Base-by-base conservation (phyloP, 805 yeast species). In the Priceomyces haplophilus region DNA sequence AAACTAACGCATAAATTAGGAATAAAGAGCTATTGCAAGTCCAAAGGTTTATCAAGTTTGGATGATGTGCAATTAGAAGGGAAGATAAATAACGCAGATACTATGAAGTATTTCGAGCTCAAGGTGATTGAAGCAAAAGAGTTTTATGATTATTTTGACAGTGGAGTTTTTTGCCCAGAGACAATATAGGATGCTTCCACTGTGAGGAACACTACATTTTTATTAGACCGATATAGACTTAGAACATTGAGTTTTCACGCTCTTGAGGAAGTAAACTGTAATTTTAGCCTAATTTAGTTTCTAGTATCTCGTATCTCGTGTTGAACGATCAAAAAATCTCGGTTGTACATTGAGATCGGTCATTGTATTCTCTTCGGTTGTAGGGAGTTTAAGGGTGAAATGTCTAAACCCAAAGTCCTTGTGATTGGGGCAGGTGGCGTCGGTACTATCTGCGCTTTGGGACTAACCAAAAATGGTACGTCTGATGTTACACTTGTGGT, bases 351-450 rank as follows among this genome's bases (percentile, higher is more conserved):
- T n/a, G n/a, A n/a, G n/a, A n/a, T n/a, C n/a, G n/a, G n/a, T n/a
- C n/a, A n/a, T n/a, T n/a, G n/a, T n/a, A n/a, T n/a, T n/a, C n/a
- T n/a, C n/a, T n/a, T n/a, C n/a, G n/a, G n/a, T n/a, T n/a, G n/a
- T n/a, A n/a, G n/a, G n/a, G n/a, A n/a, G n/a, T n/a, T n/a, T n/a
- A n/a, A 30, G 7, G 12, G 24, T n/a, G 30, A 12, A 17, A 43
- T 43, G 46, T 20, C 40, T 15, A 42, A 17, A 40, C 58, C 64
- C 5, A 62, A 54, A 34, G 80, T 82, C 13, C 67, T 87, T 10
- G 66, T 87, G 8, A 75, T 87, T 31, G 96, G 96, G 8, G 76
- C 88, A 34, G 96, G 96, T 12, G 96, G 95, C 30, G 93, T 88
- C 8, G 96, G 96, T 29, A 75, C 88, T 13, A 77, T 88, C 25